Evolutionary conservation across 2,329 filamentous ascomycete genomes (phyloP).

Genomic region (Pestalotiopsis sp.): DNA sequence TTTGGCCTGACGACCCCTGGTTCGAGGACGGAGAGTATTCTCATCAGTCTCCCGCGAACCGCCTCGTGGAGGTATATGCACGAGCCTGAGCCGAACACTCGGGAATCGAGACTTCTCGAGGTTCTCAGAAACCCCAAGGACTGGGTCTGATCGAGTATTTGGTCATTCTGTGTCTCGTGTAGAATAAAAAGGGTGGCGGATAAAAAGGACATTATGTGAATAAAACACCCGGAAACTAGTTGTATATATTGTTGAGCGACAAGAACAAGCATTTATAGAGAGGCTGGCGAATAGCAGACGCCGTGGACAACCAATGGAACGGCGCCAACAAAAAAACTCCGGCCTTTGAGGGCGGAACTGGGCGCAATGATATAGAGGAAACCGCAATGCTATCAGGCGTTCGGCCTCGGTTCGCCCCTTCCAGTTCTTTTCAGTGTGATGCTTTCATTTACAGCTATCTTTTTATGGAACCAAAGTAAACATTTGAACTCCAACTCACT

Average conservation of each 20-base stretch:
- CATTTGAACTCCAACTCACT: too few species aligned
- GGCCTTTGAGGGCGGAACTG: background rate
- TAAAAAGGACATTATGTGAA: background rate
- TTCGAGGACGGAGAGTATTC: conserved; percentile 89
- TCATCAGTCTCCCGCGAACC: conserved; percentile 94
- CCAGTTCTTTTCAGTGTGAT: background rate
- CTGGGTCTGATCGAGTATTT: conserved; percentile 53
- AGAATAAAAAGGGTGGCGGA: background rate
- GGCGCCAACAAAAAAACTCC: background rate
- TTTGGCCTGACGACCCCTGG: conserved; percentile 94
- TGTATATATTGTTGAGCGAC: background rate
- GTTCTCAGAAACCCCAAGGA: conserved; percentile 65
- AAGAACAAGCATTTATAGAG: background rate
- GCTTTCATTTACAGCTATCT: background rate
- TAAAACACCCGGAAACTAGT: background rate
- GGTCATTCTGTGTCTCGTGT: background rate
- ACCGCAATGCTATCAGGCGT: background rate
- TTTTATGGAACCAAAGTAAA: too few species aligned
- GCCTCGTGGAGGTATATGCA: conserved; percentile 98
- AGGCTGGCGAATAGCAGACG: background rate
- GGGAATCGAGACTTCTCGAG: conserved; percentile 79
- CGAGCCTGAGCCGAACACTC: conserved; percentile 69
- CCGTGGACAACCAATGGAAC: background rate
- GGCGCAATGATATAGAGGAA: background rate
- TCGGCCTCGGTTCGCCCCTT: background rate